Conservation (phyloP, 306 rosid species). For the Argentina anserina region DNA sequence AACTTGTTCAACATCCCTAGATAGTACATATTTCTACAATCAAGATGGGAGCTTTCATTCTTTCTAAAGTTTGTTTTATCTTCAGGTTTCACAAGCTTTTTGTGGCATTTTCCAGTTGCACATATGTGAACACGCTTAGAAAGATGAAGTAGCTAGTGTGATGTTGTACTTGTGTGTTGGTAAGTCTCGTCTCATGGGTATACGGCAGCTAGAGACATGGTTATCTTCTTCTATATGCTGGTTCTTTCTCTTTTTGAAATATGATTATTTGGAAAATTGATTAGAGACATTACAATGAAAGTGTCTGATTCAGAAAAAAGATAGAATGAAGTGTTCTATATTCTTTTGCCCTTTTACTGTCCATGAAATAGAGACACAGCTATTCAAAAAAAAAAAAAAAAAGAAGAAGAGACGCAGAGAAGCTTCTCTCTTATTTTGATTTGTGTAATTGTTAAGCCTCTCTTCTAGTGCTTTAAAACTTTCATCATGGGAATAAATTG, state of each 20-base stretch:
- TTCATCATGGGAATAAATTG: too few species aligned
- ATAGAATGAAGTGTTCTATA: background rate
- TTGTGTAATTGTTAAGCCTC: background rate
- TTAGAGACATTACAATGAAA: background rate
- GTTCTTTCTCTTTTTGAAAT: background rate
- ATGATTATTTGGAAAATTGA: background rate
- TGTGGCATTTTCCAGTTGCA: conserved; percentile 76
- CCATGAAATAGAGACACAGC: background rate
- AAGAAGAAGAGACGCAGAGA: background rate
- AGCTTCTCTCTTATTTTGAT: background rate
- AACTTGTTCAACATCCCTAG: background rate
- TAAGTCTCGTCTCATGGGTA: background rate
- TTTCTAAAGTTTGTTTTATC: background rate
- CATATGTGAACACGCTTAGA: conserved; percentile 70
- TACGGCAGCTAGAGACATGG: background rate
- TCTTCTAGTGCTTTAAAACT: too few species aligned
- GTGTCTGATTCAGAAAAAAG: background rate
- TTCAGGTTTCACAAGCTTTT: conserved; percentile 91
- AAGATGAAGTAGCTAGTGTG: conserved; percentile 3
- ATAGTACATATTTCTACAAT: conserved; percentile 2
- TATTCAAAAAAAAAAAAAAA: too few species aligned
- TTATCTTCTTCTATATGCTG: background rate
- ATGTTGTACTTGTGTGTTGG: background rate
- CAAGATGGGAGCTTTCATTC: background rate
- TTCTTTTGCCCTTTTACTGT: background rate